Conservation (phyloP, 805 yeast species). For the Candida jianshihensis region DNA sequence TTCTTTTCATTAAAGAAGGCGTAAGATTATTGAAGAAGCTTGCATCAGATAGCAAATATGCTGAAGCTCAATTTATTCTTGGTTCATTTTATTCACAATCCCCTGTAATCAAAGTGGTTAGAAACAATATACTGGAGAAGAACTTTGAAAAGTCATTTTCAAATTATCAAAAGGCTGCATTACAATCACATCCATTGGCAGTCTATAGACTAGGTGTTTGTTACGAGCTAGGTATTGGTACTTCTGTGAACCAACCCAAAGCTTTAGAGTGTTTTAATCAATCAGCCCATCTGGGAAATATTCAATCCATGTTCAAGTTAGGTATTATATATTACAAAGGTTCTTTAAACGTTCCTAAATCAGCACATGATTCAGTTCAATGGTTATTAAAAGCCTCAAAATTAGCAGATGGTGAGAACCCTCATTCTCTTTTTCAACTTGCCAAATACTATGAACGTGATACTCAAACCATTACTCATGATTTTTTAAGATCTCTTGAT, state of each 20-base stretch:
- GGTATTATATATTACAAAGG: constrained; percentile 60
- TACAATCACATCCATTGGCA: constrained; percentile 49
- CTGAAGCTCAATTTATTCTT: constrained; percentile 51
- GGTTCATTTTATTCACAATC: constrained; percentile 58
- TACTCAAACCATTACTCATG: constrained; percentile 25
- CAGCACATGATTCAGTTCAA: constrained; percentile 36
- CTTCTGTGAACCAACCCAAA: constrained; percentile 33
- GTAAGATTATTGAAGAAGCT: constrained; percentile 54
- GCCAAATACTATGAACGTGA: constrained; percentile 49
- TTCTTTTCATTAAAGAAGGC: constrained; percentile 49
- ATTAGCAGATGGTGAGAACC: constrained; percentile 35
- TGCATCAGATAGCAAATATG: constrained; percentile 38
- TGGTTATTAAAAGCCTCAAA: constrained; percentile 48
- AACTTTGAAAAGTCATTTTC: constrained; percentile 59
- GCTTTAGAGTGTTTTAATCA: constrained; percentile 49
- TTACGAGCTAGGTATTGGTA: constrained; percentile 59
- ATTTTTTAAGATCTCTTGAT: constrained; percentile 28
- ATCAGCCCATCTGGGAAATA: constrained; percentile 58
- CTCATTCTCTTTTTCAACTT: constrained; percentile 53
- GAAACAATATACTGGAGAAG: constrained; percentile 40
- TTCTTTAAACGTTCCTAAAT: constrained; percentile 29
- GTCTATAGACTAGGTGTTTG: constrained; percentile 67
- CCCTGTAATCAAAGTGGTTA: constrained; percentile 36
- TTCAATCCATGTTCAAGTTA: constrained; percentile 65
- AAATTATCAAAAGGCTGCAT: constrained; percentile 52